Evolutionary conservation across 805 yeast genomes (phyloP), one percentile per base, ranked within the genome.

Genomic region (Hemisphaericaspora nanyangensis): DNA sequence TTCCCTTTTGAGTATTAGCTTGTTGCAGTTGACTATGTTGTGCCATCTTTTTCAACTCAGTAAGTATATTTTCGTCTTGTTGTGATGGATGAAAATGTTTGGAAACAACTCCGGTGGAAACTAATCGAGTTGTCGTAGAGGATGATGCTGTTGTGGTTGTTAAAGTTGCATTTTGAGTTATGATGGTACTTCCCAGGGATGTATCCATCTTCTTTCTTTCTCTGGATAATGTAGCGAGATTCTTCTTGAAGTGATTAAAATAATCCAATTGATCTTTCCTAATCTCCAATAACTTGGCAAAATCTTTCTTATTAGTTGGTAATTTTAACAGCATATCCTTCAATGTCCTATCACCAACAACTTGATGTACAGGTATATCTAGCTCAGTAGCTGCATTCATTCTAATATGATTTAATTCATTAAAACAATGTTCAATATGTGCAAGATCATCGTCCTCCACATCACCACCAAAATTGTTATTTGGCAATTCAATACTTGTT

Each of bases 301-400:
- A 82, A 29, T 70, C 82, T 13, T 50, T 54, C 32, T 70, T 69
- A 12, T 68, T 71, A 2, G 68, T 64, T 1, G 89, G 88, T 24
- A 82, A 61, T 35, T 60, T 64, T 15, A 55, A 46, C 0, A 85
- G 78, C 79, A 82, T 72, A 31, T 77, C 80, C 43, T 69, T 68
- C 41, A 81, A 52, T 0, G 78, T 47, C 2, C 38, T 47, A 30
- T 65, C 69, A 18, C 53, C 42, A 12, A 55, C 42, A 24, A 56
- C 46, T 26, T 50, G 54, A 25, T 62, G 44, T 17, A 45, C 44
- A 16, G 56, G 55, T 30, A 54, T 64, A 15, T 65, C 65, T 27
- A 71, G 43, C 26, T 63, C 65, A 1, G 65, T 63, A 60, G 73
- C 68, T n/a, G 66, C 55, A 25, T 64, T 60, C 25, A 63, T 59